Base-by-base conservation (phyloP, 1,284 basidiomycete genomes). In the Ceratobasidium sp. region DNA sequence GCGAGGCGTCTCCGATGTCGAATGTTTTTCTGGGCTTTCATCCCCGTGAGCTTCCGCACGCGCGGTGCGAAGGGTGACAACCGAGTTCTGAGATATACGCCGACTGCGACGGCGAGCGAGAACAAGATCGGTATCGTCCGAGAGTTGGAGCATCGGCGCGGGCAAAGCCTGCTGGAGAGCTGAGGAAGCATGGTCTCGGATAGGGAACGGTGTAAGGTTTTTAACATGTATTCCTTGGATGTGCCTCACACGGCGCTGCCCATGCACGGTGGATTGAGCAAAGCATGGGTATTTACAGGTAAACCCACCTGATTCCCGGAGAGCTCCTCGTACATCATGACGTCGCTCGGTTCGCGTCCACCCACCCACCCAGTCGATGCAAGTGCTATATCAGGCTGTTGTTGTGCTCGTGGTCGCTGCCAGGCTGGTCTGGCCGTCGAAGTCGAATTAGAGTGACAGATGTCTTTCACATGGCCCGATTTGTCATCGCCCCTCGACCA, bases 151-250 rank as follows among this genome's bases (percentile, higher is more conserved):
- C 53, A 73, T 33, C 12, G 73, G 71, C 40, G 70, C 53, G 25
- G 82, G 38, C 16, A 44, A 46, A 4, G 89, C 88, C 77, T 89
- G 87, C 9, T 84, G 82, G 61, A 93, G 83, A 21, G 89, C 88
- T 30, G 89, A 89, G 14, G 91, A 87, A 73, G 92, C 83, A 1
- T 89, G 84, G 79, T 94, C 92, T 46, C 91, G 86, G 51, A 86
- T 84, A 48, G 92, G 91, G 78, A 91, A 92, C 1, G 91, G 91
- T 12, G 92, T 91, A 49, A 94, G 82, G 77, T 94, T 94, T 74
- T 88, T 86, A 75, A 94, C 83, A 81, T 92, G 88, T 72, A 94
- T 83, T 44, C 86, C 84, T 58, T 85, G 84, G 63, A 94, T 84
- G 81, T 94, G 91, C 75, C 91, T 86, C 74, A 92, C 82, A 48